A percentile compares a stretch with the other conserved stretches of the same genome.
Evolutionary conservation across 495 filamentous ascomycete species (phyloP).

Genomic region (Penicillium cataractarum): DNA sequence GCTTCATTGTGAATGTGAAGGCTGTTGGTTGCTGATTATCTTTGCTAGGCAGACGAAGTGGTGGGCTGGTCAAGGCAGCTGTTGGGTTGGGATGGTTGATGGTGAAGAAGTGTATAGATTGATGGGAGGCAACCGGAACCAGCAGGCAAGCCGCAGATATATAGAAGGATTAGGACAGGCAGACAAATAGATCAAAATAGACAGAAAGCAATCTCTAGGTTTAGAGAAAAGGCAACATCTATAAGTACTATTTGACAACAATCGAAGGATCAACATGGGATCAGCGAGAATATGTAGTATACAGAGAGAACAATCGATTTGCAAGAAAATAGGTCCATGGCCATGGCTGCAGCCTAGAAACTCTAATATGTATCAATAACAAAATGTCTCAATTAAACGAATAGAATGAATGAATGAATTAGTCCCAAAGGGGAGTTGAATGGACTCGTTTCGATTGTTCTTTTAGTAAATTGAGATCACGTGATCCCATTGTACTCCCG

Average conservation of each 20-base stretch:
- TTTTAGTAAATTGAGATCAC: neutral
- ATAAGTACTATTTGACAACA: neutral
- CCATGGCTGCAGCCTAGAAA: neutral
- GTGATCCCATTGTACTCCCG: neutral
- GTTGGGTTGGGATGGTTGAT: neutral
- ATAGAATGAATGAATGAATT: neutral
- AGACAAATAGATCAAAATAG: neutral
- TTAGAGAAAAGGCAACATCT: neutral
- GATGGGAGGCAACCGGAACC: neutral
- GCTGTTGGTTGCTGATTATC: neutral
- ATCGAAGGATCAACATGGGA: neutral
- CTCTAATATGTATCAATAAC: neutral
- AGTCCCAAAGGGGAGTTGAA: neutral
- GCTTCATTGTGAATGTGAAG: slow-evolving; percentile 1
- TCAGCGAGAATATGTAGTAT: neutral
- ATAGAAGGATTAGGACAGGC: neutral
- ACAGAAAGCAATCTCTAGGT: neutral
- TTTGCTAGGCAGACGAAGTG: neutral
- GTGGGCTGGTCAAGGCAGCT: neutral
- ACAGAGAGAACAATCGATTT: neutral
- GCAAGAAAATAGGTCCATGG: neutral
- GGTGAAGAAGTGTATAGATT: neutral
- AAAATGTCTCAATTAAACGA: neutral
- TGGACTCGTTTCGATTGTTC: neutral
- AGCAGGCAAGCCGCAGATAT: neutral